These are phyloP conservation scores for Hyparrhenia diplandra DNA, from an alignment of 176 grass and related monocot genomes.

Conservation along the genomic window DNA sequence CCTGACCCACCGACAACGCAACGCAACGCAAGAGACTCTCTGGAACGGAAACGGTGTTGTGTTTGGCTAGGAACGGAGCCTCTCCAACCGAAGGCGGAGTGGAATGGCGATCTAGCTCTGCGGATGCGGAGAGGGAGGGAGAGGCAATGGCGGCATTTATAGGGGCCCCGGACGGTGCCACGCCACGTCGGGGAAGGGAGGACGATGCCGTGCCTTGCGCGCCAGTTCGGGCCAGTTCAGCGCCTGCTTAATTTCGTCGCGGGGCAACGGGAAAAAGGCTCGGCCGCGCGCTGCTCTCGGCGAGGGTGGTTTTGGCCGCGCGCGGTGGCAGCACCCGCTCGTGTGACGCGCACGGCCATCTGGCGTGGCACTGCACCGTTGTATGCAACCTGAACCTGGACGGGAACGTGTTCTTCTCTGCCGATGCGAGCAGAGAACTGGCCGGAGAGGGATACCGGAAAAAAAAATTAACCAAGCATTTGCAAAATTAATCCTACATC, in stretches of 20 bases:
- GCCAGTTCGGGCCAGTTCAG: conserved; percentile 34
- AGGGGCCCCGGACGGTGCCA: neutral
- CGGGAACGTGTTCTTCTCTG: neutral
- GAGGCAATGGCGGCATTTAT: conserved; percentile 47
- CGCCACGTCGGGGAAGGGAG: neutral
- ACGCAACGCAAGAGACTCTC: neutral
- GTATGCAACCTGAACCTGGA: neutral
- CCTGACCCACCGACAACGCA: neutral
- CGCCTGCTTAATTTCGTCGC: conserved; percentile 37
- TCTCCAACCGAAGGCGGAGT: conserved; percentile 22
- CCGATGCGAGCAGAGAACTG: neutral
- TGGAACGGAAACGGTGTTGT: neutral
- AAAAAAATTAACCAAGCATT: neutral
- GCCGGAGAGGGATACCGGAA: neutral
- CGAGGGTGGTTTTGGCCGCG: conserved; percentile 11
- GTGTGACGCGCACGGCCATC: neutral
- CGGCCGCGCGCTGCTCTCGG: conserved; percentile 34
- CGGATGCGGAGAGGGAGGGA: neutral
- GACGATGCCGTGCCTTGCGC: conserved; percentile 27
- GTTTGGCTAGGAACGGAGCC: neutral
- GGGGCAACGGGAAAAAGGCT: neutral
- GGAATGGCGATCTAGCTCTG: neutral
- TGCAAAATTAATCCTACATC: neutral
- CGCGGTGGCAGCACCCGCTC: neutral
- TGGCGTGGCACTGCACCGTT: neutral